These are phyloP conservation scores for Dothidotthia symphoricarpi DNA, from an alignment of 2,329 filamentous ascomycete genomes.

Conservation along the genomic window DNA sequence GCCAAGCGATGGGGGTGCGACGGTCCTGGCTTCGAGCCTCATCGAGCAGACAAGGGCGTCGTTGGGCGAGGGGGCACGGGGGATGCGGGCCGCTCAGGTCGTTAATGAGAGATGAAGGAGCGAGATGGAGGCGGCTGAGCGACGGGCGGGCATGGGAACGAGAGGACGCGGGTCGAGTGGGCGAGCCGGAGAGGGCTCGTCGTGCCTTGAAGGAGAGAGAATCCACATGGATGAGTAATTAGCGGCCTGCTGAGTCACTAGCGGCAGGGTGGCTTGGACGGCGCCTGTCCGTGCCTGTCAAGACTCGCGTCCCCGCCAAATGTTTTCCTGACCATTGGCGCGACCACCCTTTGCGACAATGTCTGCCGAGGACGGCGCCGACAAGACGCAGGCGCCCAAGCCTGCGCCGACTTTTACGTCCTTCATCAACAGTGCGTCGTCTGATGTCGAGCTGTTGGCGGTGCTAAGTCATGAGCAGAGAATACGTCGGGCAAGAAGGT, in stretches of 20 bases:
- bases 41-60: slow-evolving; percentile 63
- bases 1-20: slow-evolving; percentile 74
- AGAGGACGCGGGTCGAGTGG: too few relatives aligned
- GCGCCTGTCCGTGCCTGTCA: too few relatives aligned
- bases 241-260: slow-evolving; percentile 10
- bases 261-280: slow-evolving; percentile 1
- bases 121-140: slow-evolving; percentile 27
- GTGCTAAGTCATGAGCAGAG: slow-evolving; percentile 25
- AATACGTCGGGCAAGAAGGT: slow-evolving; percentile 50
- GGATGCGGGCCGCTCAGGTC: slow-evolving; percentile 21
- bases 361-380: slow-evolving; percentile 27
- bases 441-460: too few relatives aligned
- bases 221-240: too few relatives aligned
- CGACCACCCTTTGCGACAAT: too few relatives aligned
- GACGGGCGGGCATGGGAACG: slow-evolving; percentile 13
- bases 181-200: too few relatives aligned
- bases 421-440: slow-evolving; percentile 34
- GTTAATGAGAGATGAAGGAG: slow-evolving; percentile 14
- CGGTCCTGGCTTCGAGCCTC: slow-evolving; percentile 73
- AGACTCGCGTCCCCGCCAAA: background rate
- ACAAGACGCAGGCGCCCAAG: slow-evolving; percentile 22
- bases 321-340: too few relatives aligned
- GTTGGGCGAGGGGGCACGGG: slow-evolving; percentile 17
- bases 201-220: too few relatives aligned
- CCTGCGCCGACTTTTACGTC: slow-evolving; percentile 24